Percentiles rank a stretch among this genome's conserved stretches.
Conservation (phyloP, 352 stramenopile genomes). For the Thalassiosira sp. region DNA sequence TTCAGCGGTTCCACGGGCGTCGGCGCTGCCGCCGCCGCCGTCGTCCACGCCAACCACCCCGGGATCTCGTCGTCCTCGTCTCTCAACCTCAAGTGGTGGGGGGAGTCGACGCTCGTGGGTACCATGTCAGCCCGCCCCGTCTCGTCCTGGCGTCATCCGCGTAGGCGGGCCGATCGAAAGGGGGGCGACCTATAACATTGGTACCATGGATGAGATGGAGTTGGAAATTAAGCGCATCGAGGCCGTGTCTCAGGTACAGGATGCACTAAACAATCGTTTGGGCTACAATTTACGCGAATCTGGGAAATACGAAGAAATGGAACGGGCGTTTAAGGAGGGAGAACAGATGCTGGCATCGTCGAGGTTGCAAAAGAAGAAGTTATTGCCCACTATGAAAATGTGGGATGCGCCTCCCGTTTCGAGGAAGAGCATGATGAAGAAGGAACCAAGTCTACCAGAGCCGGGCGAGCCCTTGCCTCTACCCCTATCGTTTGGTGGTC, state of each 20-base stretch:
- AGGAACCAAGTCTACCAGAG: conserved; percentile 10
- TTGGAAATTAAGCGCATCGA: conserved; percentile 29
- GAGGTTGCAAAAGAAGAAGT: background rate
- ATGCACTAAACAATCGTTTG: conserved; percentile 14
- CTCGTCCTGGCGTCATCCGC: conserved; percentile 18
- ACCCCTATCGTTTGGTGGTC: conserved; percentile 15
- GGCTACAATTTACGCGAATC: conserved; percentile 11
- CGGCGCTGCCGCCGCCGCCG: too few relatives aligned
- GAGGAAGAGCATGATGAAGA: conserved; percentile 18
- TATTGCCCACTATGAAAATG: conserved; percentile 12
- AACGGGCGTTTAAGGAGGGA: conserved; percentile 21
- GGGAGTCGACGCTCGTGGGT: conserved; percentile 14
- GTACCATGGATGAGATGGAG: conserved; percentile 1
- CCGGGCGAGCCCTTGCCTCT: conserved; percentile 25
- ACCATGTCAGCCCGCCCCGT: conserved; percentile 23
- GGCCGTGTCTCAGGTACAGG: conserved; percentile 20
- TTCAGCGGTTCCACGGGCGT: background rate
- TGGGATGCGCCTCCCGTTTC: conserved; percentile 17
- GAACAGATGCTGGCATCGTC: conserved; percentile 7
- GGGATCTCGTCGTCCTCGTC: too few relatives aligned
- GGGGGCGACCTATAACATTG: conserved; percentile 6
- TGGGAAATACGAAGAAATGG: conserved; percentile 25
- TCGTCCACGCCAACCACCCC: too few relatives aligned
- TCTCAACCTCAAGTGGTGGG: background rate
- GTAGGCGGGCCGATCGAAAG: conserved; percentile 4